These are phyloP conservation scores for Vanrija sp. DNA, from an alignment of 1,284 basidiomycete genomes.

Conservation along the genomic window DNA sequence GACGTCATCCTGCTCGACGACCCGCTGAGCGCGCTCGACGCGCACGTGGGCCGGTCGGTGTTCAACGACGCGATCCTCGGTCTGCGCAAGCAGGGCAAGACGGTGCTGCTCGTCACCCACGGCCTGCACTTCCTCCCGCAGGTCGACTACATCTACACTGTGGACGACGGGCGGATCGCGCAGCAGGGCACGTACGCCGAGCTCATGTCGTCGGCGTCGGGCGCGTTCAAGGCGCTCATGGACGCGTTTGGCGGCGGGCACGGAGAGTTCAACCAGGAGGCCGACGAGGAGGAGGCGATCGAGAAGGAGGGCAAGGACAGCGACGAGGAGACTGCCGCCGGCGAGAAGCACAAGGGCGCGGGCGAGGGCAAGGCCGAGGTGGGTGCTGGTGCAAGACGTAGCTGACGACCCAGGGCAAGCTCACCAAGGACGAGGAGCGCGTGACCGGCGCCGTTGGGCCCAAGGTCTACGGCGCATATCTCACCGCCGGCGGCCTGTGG, in stretches of 20 bases:
- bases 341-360: slow-evolving; percentile 9
- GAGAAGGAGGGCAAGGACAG: slow-evolving; percentile 19
- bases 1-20: slow-evolving; percentile 43
- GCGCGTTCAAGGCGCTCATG: slow-evolving; percentile 59
- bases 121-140: slow-evolving; percentile 47
- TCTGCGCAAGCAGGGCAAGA: slow-evolving; percentile 60
- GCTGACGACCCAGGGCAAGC: neutral
- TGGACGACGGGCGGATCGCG: slow-evolving; percentile 14
- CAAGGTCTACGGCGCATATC: slow-evolving; percentile 23
- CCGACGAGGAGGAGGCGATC: slow-evolving; percentile 42
- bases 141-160: slow-evolving; percentile 27
- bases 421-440: slow-evolving; percentile 33
- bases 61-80: slow-evolving; percentile 62
- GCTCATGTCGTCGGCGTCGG: slow-evolving; percentile 40
- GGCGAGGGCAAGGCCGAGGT: slow-evolving; percentile 12
- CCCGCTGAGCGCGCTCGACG: slow-evolving; percentile 65
- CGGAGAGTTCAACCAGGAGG: slow-evolving; percentile 50
- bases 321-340: neutral
- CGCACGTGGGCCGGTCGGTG: slow-evolving; percentile 53
- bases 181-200: slow-evolving; percentile 11
- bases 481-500: slow-evolving; percentile 13
- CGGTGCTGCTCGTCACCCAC: slow-evolving; percentile 60
- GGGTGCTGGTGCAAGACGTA: neutral
- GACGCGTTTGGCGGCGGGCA: slow-evolving; percentile 60
- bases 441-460: slow-evolving; percentile 30